phyloP scores from a whole-genome alignment of 1,284 basidiomycete genomes.

The Cryptococcus neoformans region DNA sequence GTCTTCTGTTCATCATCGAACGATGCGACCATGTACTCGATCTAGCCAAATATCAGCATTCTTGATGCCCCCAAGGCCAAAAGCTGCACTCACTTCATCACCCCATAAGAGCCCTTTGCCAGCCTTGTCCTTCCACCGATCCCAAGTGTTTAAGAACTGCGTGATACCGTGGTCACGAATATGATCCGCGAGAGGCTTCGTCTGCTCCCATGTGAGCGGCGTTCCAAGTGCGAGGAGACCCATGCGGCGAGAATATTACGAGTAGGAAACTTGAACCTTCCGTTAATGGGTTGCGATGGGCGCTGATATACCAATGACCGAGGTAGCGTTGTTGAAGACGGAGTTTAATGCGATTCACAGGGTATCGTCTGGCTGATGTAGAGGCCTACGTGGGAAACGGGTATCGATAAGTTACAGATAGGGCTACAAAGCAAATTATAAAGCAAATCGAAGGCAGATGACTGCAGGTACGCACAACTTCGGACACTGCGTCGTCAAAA shows the following conservation, averaged over 20 bases:
- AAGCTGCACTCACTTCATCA: constrained; percentile 71
- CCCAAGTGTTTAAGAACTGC: constrained; percentile 93
- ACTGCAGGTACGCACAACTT: no score
- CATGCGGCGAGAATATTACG: constrained; percentile 55
- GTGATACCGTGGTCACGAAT: constrained; percentile 90
- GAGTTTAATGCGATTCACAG: neutral
- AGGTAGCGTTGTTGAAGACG: neutral
- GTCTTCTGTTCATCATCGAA: constrained; percentile 75
- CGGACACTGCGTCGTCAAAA: no score
- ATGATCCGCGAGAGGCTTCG: constrained; percentile 82
- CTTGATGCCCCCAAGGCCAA: no score
- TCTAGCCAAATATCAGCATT: constrained; percentile 52
- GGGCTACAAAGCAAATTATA: no score
- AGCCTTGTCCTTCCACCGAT: constrained; percentile 82
- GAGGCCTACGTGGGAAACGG: no score
- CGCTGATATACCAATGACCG: neutral
- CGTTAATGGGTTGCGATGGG: neutral
- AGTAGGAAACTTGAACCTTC: no score
- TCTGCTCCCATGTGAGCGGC: constrained; percentile 87
- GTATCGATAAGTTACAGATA: no score
- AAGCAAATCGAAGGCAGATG: no score
- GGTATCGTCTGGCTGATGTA: no score
- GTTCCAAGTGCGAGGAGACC: constrained; percentile 94
- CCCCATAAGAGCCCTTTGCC: constrained; percentile 98
- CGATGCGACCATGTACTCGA: constrained; percentile 94